Conservation (phyloP, 768 basidiomycete species). For the Cyathus striatus region DNA sequence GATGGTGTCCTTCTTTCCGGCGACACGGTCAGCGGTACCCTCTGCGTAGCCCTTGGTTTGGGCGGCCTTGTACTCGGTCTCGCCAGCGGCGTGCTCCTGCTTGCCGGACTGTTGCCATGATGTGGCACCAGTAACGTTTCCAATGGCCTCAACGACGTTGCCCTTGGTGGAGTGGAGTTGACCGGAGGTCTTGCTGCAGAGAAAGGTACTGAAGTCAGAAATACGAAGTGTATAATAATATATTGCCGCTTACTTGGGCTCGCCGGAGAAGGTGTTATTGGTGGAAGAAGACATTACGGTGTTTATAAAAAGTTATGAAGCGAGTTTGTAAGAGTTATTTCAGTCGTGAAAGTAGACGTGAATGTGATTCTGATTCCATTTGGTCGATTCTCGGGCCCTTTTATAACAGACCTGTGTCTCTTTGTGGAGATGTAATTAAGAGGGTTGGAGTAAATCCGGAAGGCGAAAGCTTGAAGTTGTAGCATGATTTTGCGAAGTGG, state of each 20-base stretch:
- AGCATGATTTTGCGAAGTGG: not conserved
- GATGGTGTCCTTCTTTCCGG: constrained; percentile 38
- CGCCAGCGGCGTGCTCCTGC: constrained; percentile 41
- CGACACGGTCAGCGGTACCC: constrained; percentile 35
- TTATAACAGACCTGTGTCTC: not conserved
- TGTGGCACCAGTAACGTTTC: constrained; percentile 36
- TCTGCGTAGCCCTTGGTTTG: constrained; percentile 41
- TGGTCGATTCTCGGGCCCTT: not conserved
- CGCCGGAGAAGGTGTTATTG: constrained; percentile 4
- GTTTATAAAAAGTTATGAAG: not conserved
- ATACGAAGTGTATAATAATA: too few relatives aligned
- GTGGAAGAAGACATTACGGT: not conserved
- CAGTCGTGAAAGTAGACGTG: not conserved
- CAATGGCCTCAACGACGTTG: constrained; percentile 26
- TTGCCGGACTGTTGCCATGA: constrained; percentile 40
- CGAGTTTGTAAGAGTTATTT: not conserved
- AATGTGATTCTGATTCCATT: not conserved
- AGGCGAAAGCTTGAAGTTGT: not conserved
- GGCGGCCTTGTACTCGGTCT: constrained; percentile 40
- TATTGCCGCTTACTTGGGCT: constrained; percentile 7
- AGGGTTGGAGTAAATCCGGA: not conserved
- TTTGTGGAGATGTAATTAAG: not conserved
- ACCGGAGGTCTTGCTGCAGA: constrained; percentile 28
- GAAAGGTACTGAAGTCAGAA: not conserved
- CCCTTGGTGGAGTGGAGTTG: constrained; percentile 36